Percentiles rank a stretch among this genome's conserved stretches.
Evolutionary conservation across 345 rosid genomes (phyloP).

Genomic region (Limnanthes douglasii): DNA sequence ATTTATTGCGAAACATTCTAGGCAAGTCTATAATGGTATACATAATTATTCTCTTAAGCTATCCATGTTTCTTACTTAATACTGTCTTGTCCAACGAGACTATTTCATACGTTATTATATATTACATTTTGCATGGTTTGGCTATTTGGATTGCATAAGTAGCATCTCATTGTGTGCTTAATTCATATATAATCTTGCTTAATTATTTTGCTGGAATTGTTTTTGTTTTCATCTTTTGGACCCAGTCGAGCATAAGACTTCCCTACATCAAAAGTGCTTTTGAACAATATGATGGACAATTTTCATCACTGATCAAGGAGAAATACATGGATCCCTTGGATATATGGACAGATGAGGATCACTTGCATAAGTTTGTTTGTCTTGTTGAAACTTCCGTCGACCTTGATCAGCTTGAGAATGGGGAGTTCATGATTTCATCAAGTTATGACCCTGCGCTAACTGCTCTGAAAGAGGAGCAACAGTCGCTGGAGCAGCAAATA

Average conservation of each 20-base stretch:
- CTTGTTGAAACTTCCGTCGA: conserved; percentile 87
- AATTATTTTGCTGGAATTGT: not conserved
- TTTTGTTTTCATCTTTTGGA: conserved; percentile 10
- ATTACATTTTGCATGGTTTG: too few species aligned
- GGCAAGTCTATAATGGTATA: too few species aligned
- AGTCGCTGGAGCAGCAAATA: conserved; percentile 61
- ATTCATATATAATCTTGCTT: not conserved
- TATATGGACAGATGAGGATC: conserved; percentile 47
- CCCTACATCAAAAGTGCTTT: conserved; percentile 69
- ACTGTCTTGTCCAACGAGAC: too few species aligned
- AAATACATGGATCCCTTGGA: conserved; percentile 45
- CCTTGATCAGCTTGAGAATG: conserved; percentile 87
- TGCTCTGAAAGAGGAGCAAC: conserved; percentile 64
- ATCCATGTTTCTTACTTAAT: too few species aligned
- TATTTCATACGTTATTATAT: too few species aligned
- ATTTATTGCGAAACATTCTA: too few species aligned
- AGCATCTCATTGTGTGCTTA: too few species aligned
- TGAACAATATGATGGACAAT: conserved; percentile 46
- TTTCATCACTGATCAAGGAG: conserved; percentile 48
- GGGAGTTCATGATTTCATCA: conserved; percentile 93
- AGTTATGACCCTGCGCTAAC: conserved; percentile 59
- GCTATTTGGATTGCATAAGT: too few species aligned
- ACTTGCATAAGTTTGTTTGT: conserved; percentile 60
- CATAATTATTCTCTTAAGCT: too few species aligned
- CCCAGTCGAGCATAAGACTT: conserved; percentile 82